phyloP scores from a whole-genome alignment of 2,329 filamentous ascomycete species.

The Cladosporium sp. region DNA sequence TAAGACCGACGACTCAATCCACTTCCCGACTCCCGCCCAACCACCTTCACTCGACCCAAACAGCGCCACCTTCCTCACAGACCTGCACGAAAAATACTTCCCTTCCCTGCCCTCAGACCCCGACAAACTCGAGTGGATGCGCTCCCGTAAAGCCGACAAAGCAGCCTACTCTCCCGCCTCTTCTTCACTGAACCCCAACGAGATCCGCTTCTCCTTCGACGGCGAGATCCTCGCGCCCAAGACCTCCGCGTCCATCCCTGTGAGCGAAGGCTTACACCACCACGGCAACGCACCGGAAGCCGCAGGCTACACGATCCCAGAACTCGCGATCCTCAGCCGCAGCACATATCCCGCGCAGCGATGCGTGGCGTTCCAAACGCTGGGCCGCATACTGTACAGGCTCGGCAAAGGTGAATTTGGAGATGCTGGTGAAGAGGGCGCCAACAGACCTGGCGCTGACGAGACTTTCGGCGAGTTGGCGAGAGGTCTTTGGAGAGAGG shows the following conservation, averaged over 20 bases:
- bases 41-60: constrained; percentile 77
- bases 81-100: constrained; percentile 91
- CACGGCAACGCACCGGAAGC: constrained; percentile 90
- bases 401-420: constrained; percentile 73
- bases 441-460: constrained; percentile 46
- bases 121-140: constrained; percentile 86
- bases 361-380: constrained; percentile 86
- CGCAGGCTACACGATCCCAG: constrained; percentile 88
- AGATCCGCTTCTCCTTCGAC: constrained; percentile 85
- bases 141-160: constrained; percentile 48
- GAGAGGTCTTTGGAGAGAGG: constrained; percentile 77
- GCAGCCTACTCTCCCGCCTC: constrained; percentile 82
- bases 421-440: constrained; percentile 46
- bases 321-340: constrained; percentile 76
- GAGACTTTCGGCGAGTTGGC: constrained; percentile 52
- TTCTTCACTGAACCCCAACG: constrained; percentile 67
- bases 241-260: constrained; percentile 71
- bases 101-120: constrained; percentile 83
- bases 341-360: constrained; percentile 83
- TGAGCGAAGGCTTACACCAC: constrained; percentile 81
- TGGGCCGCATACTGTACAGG: constrained; percentile 81
- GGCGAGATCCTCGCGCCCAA: constrained; percentile 78
- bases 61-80: constrained; percentile 77
- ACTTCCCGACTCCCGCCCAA: constrained; percentile 60
- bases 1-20: constrained; percentile 40